A percentile compares a stretch with the other conserved stretches of the same genome.
Evolutionary conservation across 164 flowering plant species (phyloP).

Genomic region (Nymphaea colorata): DNA sequence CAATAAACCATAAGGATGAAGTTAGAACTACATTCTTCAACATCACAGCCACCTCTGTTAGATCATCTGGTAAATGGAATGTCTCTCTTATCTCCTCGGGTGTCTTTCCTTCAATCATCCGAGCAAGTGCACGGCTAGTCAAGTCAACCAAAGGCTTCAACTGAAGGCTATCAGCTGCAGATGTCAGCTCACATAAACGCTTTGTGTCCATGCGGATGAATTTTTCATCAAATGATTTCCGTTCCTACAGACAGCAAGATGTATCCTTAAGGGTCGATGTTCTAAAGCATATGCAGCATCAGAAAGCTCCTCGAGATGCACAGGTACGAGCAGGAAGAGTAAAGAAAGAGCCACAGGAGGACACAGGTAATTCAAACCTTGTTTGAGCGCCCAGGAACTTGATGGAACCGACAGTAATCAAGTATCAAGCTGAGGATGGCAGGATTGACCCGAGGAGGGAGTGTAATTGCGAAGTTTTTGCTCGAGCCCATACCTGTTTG

Average conservation of each 20-base stretch:
- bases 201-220: slow-evolving; percentile 72
- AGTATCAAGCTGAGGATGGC: slow-evolving; percentile 60
- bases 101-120: slow-evolving; percentile 89
- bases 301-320: neutral
- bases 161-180: slow-evolving; percentile 91
- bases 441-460: slow-evolving; percentile 78
- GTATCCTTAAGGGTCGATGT: neutral
- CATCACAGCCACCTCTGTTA: slow-evolving; percentile 65
- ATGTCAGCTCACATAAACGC: slow-evolving; percentile 68
- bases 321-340: neutral
- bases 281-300: neutral
- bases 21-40: slow-evolving; percentile 6
- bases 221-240: slow-evolving; percentile 79
- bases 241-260: slow-evolving; percentile 34
- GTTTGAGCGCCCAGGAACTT: slow-evolving; percentile 82
- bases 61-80: slow-evolving; percentile 92
- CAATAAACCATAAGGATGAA: neutral
- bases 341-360: neutral
- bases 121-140: slow-evolving; percentile 86
- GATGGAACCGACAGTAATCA: slow-evolving; percentile 92
- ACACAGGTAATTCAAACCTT: slow-evolving; percentile 32
- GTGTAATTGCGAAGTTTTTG: slow-evolving; percentile 65
- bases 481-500: slow-evolving; percentile 76
- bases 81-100: slow-evolving; percentile 89
- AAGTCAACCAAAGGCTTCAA: slow-evolving; percentile 84